phyloP scores from a whole-genome alignment of 345 rosid species.

The Abelmoschus esculentus region DNA sequence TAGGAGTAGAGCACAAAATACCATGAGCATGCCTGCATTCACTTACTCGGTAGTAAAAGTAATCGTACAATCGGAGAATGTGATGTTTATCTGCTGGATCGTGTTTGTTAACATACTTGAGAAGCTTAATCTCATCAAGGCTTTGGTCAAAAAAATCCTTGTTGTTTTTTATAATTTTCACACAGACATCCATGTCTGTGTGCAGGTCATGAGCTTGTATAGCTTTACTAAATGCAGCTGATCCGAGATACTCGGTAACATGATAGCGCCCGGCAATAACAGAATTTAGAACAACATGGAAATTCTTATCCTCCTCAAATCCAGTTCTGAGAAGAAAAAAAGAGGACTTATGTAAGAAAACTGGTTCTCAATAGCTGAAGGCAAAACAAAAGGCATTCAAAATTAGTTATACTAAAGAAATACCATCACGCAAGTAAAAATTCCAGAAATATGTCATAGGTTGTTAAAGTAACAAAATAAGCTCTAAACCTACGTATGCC shows the following conservation, averaged over 20 bases:
- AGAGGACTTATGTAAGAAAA: slow-evolving; percentile 14
- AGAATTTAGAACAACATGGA: slow-evolving; percentile 88
- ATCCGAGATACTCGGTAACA: slow-evolving; percentile 97
- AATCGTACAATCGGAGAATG: slow-evolving; percentile 91
- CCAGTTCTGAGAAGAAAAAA: slow-evolving; percentile 72
- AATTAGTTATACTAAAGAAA: neutral
- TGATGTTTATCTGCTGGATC: slow-evolving; percentile 98
- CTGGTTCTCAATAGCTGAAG: neutral
- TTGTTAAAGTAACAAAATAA: neutral
- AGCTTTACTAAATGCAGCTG: slow-evolving; percentile 99
- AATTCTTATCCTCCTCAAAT: slow-evolving; percentile 99
- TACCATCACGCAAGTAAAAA: neutral
- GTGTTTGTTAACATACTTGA: slow-evolving; percentile 94
- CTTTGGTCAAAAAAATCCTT: slow-evolving; percentile 99
- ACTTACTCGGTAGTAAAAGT: slow-evolving; percentile 93
- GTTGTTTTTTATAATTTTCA: slow-evolving; percentile 95
- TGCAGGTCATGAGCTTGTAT: slow-evolving; percentile 99
- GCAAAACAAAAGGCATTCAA: neutral
- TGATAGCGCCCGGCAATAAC: slow-evolving; percentile 96
- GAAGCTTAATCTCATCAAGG: slow-evolving; percentile 97
- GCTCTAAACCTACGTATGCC: neutral
- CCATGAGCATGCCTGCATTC: neutral
- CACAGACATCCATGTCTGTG: slow-evolving; percentile 96
- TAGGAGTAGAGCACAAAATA: neutral
- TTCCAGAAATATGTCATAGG: neutral